Base-by-base conservation (phyloP, 768 basidiomycete genomes). In the Macrocybe gigantea region DNA sequence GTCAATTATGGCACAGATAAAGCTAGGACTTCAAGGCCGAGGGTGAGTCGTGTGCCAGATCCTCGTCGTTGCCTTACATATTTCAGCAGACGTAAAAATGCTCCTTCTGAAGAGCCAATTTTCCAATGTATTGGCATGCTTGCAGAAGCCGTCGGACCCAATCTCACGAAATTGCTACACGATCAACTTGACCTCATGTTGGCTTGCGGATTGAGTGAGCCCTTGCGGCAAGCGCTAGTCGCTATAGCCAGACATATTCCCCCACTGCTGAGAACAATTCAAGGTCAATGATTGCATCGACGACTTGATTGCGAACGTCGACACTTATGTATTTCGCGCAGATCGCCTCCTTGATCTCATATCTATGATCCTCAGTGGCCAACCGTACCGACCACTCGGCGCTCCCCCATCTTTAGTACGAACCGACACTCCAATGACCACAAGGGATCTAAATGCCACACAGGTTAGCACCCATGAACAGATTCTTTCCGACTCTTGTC, bases 61-160 rank as follows among this genome's bases (percentile, higher is more conserved):
- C 14, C 34, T 39, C 38, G 33, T 30, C 44, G 29, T 32, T 13
- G 14, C 38, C 15, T 51, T 13, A 29, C 35, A n/a, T 31, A 15
- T 35, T 35, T 22, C 45, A 38, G 30, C 52, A 85, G 82, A 49
- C 83, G 85, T 60, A 95, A 93, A 74, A 93, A 92, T 60, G 89
- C 93, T 1, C 88, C 90, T 2, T 84, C 86, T 11, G 94, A 97
- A 64, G 93, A 93, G 54, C 88, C 94, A 0, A 93, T 98, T 49
- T 98, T 99, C 60, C 91, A 97, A 73, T 98, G 96, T 65, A 80
- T 99, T 50, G 92, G 92, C 34, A 95, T 97, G 93, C 73, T 99
- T 38, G 92, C 94, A 1, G 80, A 83, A 1, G 91, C 96, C 7
- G 93, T 99, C 32, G 96, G 96, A 0, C 93, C 93, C 2, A 95